A percentile compares a stretch with the other conserved stretches of the same genome.
Conservation (phyloP, 352 stramenopile genomes). For the Phytophthora macrochlamydospora region DNA sequence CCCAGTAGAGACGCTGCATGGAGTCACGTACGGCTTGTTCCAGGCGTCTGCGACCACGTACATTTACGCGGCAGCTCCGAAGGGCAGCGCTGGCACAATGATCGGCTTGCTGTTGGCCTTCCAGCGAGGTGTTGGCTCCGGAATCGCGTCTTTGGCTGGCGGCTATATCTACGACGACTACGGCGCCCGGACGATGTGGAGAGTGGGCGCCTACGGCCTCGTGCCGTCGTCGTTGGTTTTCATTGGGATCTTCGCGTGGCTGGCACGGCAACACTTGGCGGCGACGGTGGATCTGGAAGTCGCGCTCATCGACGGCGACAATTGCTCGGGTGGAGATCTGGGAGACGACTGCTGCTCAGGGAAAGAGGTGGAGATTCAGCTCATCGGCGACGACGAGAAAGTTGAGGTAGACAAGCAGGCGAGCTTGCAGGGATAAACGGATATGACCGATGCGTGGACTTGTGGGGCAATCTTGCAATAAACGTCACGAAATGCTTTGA, state of each 20-base stretch:
- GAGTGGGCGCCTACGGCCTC: slow-evolving; percentile 40
- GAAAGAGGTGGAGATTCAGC: too few relatives aligned
- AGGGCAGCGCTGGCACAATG: slow-evolving; percentile 44
- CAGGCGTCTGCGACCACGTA: slow-evolving; percentile 52
- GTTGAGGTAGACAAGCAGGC: too few relatives aligned
- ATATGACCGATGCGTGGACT: too few relatives aligned
- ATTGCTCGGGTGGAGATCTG: neutral
- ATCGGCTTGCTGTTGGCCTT: slow-evolving; percentile 58
- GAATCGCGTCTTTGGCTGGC: slow-evolving; percentile 44
- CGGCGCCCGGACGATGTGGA: slow-evolving; percentile 53
- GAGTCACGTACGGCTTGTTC: slow-evolving; percentile 49
- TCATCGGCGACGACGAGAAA: too few relatives aligned
- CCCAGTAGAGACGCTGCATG: slow-evolving; percentile 57
- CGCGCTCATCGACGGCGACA: neutral
- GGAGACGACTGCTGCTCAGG: too few relatives aligned
- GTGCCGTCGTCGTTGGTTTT: slow-evolving; percentile 12
- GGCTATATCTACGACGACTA: slow-evolving; percentile 59
- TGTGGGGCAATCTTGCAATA: too few relatives aligned
- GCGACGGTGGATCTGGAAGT: neutral
- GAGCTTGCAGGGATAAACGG: too few relatives aligned
- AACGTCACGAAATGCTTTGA: too few relatives aligned
- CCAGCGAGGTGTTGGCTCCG: slow-evolving; percentile 50
- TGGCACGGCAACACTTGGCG: neutral
- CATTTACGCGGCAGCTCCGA: slow-evolving; percentile 44
- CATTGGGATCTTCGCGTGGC: slow-evolving; percentile 12